Evolutionary conservation across 2,329 filamentous ascomycete species (phyloP), one percentile per base, ranked within the genome.

Genomic region (Sarocladium oryzae): DNA sequence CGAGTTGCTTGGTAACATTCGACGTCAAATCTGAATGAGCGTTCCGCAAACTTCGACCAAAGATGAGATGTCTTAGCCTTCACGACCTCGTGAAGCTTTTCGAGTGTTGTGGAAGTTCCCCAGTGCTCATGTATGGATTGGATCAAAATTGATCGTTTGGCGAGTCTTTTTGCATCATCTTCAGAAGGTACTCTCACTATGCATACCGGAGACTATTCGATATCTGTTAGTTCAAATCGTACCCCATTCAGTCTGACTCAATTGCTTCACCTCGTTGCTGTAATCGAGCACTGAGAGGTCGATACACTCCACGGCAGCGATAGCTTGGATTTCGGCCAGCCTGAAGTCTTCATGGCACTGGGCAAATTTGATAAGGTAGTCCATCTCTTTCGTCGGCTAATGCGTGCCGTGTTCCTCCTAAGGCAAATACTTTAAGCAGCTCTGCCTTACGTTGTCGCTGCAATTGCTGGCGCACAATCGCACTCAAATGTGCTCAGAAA

Each of bases 311-410:
- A 92, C 65, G 9, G 81, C 72, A 3, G 89, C 90, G 18, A 99
- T 74, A 21, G 93, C 84, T 61, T 92, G 74, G 13, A 96, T 79
- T 68, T 99, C 93, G 2, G 91, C 82, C 52, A 83, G 75, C 35
- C 92, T 86, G 65, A 99, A 99, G n/a, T 82, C 86, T 72, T 96
- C 89, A 66, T 97, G 91, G 53, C 80, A 76, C 68, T 97, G 93
- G 40, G 85, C 86, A 65, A 97, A 90, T 60, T 92, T 88, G 56
- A 99, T 84, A 54, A 99, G 78, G 63, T 88, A 97, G 55, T 95
- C 82, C 82, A 84, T 83, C 30, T 51, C 54, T 49, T 20, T 33
- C 20, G 24, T 15, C 33, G 26, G 7, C 18, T 24, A 13, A 7
- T 4, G 20, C 5, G 16, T 9, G 20, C 16, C 8, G 28, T 32